Evolutionary conservation across 495 filamentous ascomycete species (phyloP).

Genomic region (Aspergillus heteromorphus): DNA sequence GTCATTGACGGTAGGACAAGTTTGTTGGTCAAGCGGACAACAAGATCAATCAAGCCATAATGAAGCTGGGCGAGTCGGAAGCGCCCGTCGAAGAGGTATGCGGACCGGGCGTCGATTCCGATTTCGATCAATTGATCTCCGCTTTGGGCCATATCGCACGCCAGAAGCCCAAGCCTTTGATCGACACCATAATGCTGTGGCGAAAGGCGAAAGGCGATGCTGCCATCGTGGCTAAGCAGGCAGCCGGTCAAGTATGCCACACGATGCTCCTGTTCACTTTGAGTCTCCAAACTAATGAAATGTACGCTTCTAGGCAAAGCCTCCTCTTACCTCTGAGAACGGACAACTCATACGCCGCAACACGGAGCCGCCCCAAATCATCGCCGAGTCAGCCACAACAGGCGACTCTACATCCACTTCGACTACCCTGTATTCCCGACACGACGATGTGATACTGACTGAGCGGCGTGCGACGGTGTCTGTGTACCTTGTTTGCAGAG

Average conservation of each 20-base stretch:
- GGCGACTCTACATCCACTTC: slow-evolving; percentile 22
- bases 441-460: slow-evolving; percentile 65
- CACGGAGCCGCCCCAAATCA: slow-evolving; percentile 45
- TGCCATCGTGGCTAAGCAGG: slow-evolving; percentile 54
- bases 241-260: slow-evolving; percentile 56
- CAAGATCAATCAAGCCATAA: slow-evolving; percentile 82
- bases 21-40: slow-evolving; percentile 80
- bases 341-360: slow-evolving; percentile 46
- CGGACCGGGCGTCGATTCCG: slow-evolving; percentile 78
- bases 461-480: slow-evolving; percentile 88
- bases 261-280: neutral
- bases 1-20: slow-evolving; percentile 24
- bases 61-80: slow-evolving; percentile 66
- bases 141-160: slow-evolving; percentile 91
- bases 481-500: slow-evolving; percentile 89
- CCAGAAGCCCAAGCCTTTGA: slow-evolving; percentile 89
- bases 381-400: slow-evolving; percentile 20
- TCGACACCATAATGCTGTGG: slow-evolving; percentile 97
- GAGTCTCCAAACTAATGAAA: neutral
- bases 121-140: slow-evolving; percentile 93
- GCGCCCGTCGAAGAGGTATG: slow-evolving; percentile 82
- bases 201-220: slow-evolving; percentile 90
- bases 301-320: slow-evolving; percentile 25
- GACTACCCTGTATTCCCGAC: slow-evolving; percentile 46
- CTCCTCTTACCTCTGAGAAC: slow-evolving; percentile 23